Evolutionary conservation across 2,329 filamentous ascomycete genomes (phyloP).

Genomic region (Trichoderma koningiopsis): DNA sequence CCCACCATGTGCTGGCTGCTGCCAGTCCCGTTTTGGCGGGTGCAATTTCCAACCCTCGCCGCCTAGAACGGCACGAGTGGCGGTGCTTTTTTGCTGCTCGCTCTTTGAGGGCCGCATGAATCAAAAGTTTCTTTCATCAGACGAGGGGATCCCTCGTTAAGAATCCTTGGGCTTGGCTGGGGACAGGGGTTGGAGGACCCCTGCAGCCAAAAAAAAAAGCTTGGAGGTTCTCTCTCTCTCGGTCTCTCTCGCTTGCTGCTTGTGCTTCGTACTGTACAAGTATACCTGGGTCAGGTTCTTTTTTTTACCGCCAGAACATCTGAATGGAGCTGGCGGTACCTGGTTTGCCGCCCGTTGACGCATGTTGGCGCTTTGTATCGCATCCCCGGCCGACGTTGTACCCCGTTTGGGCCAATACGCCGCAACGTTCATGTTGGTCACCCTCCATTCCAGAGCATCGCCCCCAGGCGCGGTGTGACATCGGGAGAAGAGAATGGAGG

Average conservation of each 20-base stretch:
- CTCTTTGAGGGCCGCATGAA: constrained; percentile 16
- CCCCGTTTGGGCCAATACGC: background rate
- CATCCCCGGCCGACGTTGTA: constrained; percentile 10
- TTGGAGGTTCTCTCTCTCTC: background rate
- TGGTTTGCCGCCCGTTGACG: constrained; percentile 7
- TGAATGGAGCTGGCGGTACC: constrained; percentile 14
- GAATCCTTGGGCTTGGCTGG: background rate
- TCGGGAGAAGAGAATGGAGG: background rate
- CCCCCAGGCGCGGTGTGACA: constrained; percentile 12
- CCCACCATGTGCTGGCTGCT: constrained; percentile 6
- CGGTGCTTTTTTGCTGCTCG: background rate
- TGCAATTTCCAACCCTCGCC: constrained; percentile 21
- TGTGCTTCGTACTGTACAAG: background rate
- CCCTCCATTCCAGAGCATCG: constrained; percentile 12
- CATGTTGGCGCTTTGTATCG: constrained; percentile 12
- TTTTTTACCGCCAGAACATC: background rate
- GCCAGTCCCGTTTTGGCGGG: constrained; percentile 24
- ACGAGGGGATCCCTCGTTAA: background rate
- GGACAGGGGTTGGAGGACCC: background rate
- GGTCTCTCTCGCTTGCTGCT: background rate
- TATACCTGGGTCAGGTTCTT: background rate
- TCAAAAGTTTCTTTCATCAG: constrained; percentile 16
- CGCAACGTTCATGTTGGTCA: constrained; percentile 21
- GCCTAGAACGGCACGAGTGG: constrained; percentile 9
- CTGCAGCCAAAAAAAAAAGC: background rate